Conservation (phyloP, 371 early-diverging fungal species). For the Circinella minor region DNA sequence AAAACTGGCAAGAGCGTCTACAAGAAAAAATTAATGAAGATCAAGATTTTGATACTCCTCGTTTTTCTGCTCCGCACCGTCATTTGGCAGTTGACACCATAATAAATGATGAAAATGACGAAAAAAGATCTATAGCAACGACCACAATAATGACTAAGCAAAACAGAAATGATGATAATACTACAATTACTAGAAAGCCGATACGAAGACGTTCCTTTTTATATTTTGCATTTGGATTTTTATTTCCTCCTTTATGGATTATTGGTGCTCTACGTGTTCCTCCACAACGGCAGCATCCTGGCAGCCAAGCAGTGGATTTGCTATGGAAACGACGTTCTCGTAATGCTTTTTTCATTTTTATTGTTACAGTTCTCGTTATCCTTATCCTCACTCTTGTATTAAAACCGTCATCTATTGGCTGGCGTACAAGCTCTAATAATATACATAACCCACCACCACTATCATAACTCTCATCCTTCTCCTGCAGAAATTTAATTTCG, state of each 20-base stretch:
- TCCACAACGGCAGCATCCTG: slow-evolving; percentile 8
- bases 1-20: not conserved
- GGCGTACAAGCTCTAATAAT: slow-evolving; percentile 10
- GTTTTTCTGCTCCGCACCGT: too few species aligned
- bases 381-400: slow-evolving; percentile 23
- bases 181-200: not conserved
- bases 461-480: too few species aligned
- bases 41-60: not conserved
- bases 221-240: slow-evolving; percentile 38
- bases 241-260: slow-evolving; percentile 47
- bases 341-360: slow-evolving; percentile 24
- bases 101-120: slow-evolving; percentile 7
- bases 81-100: too few species aligned
- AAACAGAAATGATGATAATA: not conserved
- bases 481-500: too few species aligned
- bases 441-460: not conserved
- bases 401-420: slow-evolving; percentile 26
- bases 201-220: slow-evolving; percentile 26
- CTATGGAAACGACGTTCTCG: slow-evolving; percentile 28
- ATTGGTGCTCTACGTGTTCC: slow-evolving; percentile 30
- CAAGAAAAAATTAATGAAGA: slow-evolving; percentile 4
- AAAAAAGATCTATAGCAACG: not conserved
- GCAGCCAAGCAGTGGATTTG: slow-evolving; percentile 22
- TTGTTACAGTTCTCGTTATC: slow-evolving; percentile 10
- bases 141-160: not conserved